Evolutionary conservation across 805 yeast genomes (phyloP).

Genomic region (Candida nanaspora): DNA sequence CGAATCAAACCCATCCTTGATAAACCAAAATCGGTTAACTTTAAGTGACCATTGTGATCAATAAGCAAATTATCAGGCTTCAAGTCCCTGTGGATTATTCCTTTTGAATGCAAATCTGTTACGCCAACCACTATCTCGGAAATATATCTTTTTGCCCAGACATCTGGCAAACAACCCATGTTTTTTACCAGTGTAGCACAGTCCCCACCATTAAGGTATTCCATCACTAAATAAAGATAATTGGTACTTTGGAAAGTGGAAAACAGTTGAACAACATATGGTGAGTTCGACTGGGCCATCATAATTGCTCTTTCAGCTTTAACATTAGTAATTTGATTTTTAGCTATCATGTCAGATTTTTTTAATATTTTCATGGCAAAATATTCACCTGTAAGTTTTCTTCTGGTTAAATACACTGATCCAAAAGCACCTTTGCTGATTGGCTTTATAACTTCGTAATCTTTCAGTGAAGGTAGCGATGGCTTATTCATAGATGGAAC

Average conservation of each 20-base stretch:
- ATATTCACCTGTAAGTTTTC: constrained; percentile 85
- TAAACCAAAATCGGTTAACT: constrained; percentile 91
- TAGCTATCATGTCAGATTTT: constrained; percentile 94
- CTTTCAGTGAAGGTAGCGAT: constrained; percentile 63
- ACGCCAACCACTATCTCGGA: constrained; percentile 91
- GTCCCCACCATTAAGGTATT: constrained; percentile 93
- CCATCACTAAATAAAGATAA: constrained; percentile 90
- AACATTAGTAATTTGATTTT: constrained; percentile 92
- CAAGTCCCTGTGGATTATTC: constrained; percentile 90
- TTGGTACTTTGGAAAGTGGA: constrained; percentile 86
- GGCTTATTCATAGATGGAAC: constrained; percentile 58
- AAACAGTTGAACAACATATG: constrained; percentile 84
- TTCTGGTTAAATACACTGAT: constrained; percentile 79
- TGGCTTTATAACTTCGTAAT: constrained; percentile 87
- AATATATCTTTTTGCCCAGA: constrained; percentile 79
- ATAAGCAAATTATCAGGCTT: constrained; percentile 92
- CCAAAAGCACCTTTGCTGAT: constrained; percentile 98
- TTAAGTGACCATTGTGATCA: constrained; percentile 81
- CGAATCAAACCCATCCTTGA: constrained; percentile 84
- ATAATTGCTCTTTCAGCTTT: constrained; percentile 94
- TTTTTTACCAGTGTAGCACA: constrained; percentile 78
- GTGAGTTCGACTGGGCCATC: constrained; percentile 93
- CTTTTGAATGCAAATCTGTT: constrained; percentile 78
- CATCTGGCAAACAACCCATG: constrained; percentile 76
- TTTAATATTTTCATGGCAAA: constrained; percentile 90